These are phyloP conservation scores for Camellia oleifera DNA, from an alignment of 179 eudicot genomes.

Conservation along the genomic window DNA sequence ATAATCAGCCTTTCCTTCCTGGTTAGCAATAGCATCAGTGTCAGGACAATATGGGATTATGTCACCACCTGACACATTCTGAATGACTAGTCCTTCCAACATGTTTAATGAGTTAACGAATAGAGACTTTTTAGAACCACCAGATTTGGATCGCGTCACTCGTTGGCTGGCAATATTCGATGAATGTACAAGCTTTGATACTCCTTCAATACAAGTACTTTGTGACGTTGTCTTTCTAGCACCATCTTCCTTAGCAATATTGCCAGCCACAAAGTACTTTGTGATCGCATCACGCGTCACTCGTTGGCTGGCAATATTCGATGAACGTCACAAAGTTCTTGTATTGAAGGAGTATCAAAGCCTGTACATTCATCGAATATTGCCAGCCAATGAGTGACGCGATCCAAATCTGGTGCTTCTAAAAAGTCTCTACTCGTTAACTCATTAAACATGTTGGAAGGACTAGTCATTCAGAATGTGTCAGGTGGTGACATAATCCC, in stretches of 20 bases:
- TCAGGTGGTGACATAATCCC: too few species aligned
- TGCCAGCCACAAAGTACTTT: too few species aligned
- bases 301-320: too few species aligned
- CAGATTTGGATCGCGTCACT: conserved; percentile 18
- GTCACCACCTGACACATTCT: conserved; percentile 12
- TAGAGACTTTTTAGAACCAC: conserved; percentile 15
- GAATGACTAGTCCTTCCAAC: conserved; percentile 8
- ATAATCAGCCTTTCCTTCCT: conserved; percentile 16
- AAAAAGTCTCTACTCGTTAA: too few species aligned
- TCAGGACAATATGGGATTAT: conserved; percentile 4
- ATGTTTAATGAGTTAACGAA: conserved; percentile 12
- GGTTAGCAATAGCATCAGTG: conserved; percentile 3
- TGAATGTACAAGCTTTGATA: conserved; percentile 6
- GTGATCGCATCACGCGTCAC: too few species aligned
- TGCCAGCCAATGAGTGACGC: too few species aligned
- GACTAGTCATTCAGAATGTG: too few species aligned
- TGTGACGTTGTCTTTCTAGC: conserved; percentile 18
- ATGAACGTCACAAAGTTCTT: conserved; percentile 12
- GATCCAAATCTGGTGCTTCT: too few species aligned
- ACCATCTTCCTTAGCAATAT: conserved; percentile 20
- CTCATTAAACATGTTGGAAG: too few species aligned
- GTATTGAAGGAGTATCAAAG: too few species aligned
- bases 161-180: conserved; percentile 17
- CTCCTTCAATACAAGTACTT: conserved; percentile 16
- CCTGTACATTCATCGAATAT: too few species aligned